phyloP scores from a whole-genome alignment of 202 grass and related monocot species.

The Panicum virgatum region DNA sequence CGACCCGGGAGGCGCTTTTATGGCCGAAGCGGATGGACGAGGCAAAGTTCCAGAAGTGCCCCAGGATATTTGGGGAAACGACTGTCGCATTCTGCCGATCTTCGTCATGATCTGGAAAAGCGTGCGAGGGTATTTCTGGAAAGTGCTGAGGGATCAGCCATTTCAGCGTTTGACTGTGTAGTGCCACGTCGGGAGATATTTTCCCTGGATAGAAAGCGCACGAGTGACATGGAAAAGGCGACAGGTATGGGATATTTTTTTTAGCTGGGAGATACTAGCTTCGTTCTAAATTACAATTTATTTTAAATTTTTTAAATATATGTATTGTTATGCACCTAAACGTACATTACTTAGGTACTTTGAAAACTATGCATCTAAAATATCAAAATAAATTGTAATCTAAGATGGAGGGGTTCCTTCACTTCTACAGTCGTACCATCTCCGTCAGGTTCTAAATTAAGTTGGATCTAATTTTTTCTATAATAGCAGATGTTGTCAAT shows the following conservation, averaged over 20 bases:
- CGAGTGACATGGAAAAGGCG: neutral
- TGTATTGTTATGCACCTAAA: no score
- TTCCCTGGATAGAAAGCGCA: constrained; percentile 9
- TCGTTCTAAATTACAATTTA: no score
- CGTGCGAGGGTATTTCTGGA: neutral
- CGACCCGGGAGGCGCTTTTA: constrained; percentile 20
- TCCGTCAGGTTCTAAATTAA: no score
- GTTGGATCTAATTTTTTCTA: no score
- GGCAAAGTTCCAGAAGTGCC: neutral
- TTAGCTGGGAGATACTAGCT: neutral
- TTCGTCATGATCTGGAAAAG: neutral
- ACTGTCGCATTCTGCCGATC: neutral
- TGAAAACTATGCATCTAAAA: no score
- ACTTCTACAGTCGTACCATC: no score
- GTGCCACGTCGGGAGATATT: neutral
- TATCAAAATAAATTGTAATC: no score
- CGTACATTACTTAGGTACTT: no score
- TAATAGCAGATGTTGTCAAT: no score
- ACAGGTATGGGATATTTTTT: neutral
- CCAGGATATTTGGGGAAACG: constrained; percentile 6
- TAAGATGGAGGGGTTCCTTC: no score
- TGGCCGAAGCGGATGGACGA: neutral
- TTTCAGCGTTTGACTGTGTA: constrained; percentile 3
- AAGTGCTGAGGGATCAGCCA: neutral
- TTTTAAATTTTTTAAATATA: no score